Percentiles rank a stretch among this genome's conserved stretches.
These are phyloP conservation scores for Aspergillus uvarum DNA, from an alignment of 2,329 filamentous ascomycete genomes.

Conservation along the genomic window DNA sequence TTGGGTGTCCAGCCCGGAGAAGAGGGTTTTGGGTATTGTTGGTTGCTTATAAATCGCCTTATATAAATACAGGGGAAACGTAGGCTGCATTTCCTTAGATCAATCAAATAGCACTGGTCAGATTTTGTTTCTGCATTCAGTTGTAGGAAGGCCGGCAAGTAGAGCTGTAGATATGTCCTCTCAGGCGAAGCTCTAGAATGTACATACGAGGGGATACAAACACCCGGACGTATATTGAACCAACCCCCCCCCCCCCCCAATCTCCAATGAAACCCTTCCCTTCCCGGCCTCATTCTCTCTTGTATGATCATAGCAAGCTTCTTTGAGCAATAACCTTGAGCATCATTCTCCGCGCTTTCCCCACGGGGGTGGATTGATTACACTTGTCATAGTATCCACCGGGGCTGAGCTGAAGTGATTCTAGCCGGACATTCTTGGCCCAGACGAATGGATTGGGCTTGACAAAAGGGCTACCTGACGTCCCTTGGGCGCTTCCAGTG, in stretches of 20 bases:
- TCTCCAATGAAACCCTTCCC: too few species aligned
- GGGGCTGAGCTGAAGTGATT: conserved; percentile 51
- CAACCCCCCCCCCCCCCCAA: too few species aligned
- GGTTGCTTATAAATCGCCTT: neutral
- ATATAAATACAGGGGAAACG: neutral
- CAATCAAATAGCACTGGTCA: neutral
- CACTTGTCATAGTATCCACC: neutral
- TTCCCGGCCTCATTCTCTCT: neutral
- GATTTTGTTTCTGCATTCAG: neutral
- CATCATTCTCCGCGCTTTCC: conserved; percentile 48
- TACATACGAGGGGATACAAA: too few species aligned
- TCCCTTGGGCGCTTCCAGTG: too few species aligned
- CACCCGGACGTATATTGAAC: too few species aligned
- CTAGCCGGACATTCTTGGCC: conserved; percentile 67
- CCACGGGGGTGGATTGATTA: conserved; percentile 24
- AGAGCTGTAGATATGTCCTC: too few species aligned
- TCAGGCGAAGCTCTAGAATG: too few species aligned
- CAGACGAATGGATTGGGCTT: conserved; percentile 57
- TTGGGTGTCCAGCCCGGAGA: conserved; percentile 7
- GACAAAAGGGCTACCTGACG: neutral
- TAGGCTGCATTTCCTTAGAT: neutral
- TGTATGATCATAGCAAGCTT: conserved; percentile 22
- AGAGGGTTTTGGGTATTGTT: neutral
- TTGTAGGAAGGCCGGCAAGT: too few species aligned
- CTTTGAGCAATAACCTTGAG: conserved; percentile 52